A percentile compares a stretch with the other conserved stretches of the same genome.
These are phyloP conservation scores for Carallia brachiata DNA, from an alignment of 345 rosid species.

Conservation along the genomic window DNA sequence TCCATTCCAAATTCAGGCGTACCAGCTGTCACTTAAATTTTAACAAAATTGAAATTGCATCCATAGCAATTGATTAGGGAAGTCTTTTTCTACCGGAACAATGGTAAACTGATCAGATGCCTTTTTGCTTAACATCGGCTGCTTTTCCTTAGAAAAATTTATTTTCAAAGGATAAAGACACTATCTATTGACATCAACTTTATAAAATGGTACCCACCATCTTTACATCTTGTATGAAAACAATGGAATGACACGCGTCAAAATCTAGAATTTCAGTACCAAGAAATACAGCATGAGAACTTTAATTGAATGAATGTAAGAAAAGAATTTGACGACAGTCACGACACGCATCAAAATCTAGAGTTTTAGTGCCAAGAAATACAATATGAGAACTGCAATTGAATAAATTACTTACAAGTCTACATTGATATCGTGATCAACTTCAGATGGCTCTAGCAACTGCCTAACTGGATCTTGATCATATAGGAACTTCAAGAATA, in stretches of 20 bases:
- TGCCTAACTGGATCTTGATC: constrained; percentile 91
- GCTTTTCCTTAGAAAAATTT: background rate
- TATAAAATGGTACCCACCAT: background rate
- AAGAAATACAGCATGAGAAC: background rate
- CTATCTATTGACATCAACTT: background rate
- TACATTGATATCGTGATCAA: constrained; percentile 51
- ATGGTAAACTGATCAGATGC: no score
- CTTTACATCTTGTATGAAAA: background rate
- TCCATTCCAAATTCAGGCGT: no score
- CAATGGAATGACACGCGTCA: no score
- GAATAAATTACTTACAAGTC: constrained; percentile 57
- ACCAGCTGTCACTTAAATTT: no score
- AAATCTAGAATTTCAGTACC: background rate
- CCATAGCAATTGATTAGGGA: no score
- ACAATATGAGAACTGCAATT: background rate
- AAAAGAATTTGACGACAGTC: background rate
- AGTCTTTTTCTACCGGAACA: background rate
- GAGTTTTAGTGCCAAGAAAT: background rate
- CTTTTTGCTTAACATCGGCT: background rate
- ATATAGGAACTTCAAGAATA: constrained; percentile 84
- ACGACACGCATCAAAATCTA: background rate
- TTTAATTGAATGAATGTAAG: background rate
- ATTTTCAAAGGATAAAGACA: background rate
- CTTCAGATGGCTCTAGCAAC: constrained; percentile 60
- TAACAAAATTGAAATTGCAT: no score